Evolutionary conservation across 2,329 filamentous ascomycete genomes (phyloP).

Genomic region (Arthrobotrys sinensis): DNA sequence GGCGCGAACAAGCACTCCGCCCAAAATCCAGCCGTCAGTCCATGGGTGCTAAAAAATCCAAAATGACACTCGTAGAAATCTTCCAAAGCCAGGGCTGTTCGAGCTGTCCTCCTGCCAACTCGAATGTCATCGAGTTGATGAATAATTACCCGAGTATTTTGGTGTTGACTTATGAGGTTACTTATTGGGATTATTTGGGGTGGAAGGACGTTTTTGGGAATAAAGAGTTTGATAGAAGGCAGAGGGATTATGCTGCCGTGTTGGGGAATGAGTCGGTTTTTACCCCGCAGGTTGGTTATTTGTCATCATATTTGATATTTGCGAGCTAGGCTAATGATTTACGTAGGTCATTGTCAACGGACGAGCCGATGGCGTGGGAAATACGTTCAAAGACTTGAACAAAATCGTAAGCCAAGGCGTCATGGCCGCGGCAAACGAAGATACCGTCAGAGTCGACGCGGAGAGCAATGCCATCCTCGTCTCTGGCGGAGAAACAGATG

Average conservation of each 20-base stretch:
- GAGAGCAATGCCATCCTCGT: conserved; percentile 57
- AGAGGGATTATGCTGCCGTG: conserved; percentile 65
- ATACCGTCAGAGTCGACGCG: conserved; percentile 41
- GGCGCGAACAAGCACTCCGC: background rate
- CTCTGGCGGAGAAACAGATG: conserved; percentile 36
- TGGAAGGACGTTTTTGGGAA: conserved; percentile 66
- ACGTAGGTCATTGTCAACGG: conserved; percentile 65
- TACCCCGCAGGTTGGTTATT: conserved; percentile 65
- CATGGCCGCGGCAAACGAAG: conserved; percentile 55
- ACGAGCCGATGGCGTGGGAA: conserved; percentile 64
- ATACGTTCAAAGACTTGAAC: conserved; percentile 57
- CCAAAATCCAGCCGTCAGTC: conserved; percentile 11
- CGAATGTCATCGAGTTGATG: conserved; percentile 65
- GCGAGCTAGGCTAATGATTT: background rate
- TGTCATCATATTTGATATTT: background rate
- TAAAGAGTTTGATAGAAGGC: conserved; percentile 65
- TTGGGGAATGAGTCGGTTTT: conserved; percentile 65
- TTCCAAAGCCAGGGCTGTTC: conserved; percentile 67
- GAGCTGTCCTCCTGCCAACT: conserved; percentile 66
- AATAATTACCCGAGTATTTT: conserved; percentile 65
- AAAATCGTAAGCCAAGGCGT: conserved; percentile 54
- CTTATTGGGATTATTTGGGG: conserved; percentile 66
- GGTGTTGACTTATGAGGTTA: conserved; percentile 67
- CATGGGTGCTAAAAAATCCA: conserved; percentile 37
- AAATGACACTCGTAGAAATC: conserved; percentile 66